phyloP scores from a whole-genome alignment of 345 rosid genomes.

The Citrus cavaleriei region DNA sequence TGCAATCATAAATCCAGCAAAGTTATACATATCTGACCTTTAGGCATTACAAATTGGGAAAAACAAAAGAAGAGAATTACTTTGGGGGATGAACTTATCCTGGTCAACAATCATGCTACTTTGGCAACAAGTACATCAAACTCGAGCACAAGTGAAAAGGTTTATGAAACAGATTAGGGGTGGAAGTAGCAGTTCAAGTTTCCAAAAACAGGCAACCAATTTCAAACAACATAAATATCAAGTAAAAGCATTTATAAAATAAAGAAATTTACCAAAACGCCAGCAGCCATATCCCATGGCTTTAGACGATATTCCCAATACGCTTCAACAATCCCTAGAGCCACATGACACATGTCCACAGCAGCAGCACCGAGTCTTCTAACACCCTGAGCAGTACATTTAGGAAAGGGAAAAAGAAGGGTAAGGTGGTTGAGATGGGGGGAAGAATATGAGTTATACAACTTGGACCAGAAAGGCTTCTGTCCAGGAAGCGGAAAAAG shows the following conservation, averaged over 20 bases:
- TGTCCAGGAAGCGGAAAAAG: neutral
- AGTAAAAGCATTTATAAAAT: neutral
- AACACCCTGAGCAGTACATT: slow-evolving; percentile 54
- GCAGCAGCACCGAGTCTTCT: slow-evolving; percentile 98
- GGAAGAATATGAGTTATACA: neutral
- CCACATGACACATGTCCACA: slow-evolving; percentile 98
- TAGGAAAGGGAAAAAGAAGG: neutral
- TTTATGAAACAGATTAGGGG: neutral
- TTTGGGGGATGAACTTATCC: neutral
- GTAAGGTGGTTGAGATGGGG: neutral
- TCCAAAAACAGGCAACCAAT: neutral
- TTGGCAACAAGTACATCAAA: neutral
- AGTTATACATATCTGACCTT: neutral
- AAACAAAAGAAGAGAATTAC: neutral
- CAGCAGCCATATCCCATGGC: slow-evolving; percentile 99
- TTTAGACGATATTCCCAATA: slow-evolving; percentile 97
- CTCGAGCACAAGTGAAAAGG: neutral
- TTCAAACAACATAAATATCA: neutral
- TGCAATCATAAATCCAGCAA: neutral
- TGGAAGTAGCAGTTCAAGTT: neutral
- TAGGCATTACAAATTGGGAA: neutral
- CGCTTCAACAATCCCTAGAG: slow-evolving; percentile 83
- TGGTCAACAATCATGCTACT: neutral
- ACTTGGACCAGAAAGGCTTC: neutral
- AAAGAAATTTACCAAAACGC: slow-evolving; percentile 67